Conservation (phyloP, 2,329 filamentous ascomycete species). For the Pseudogymnoascus sp. region DNA sequence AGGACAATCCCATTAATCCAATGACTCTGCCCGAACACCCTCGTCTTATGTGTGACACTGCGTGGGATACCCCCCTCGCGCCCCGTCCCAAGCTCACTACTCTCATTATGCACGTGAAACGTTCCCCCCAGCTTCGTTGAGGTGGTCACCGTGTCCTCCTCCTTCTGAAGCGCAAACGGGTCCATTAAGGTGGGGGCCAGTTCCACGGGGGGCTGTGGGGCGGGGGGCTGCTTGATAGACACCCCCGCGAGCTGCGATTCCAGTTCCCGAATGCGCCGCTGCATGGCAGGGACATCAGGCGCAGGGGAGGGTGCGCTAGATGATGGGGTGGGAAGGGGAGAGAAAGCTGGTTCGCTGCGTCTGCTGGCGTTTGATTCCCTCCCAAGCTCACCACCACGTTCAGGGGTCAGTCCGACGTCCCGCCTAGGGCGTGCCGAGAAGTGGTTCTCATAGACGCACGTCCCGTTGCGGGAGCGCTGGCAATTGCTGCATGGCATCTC, state of each 20-base stretch:
- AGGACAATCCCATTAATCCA: slow-evolving; percentile 43
- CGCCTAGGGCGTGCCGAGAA: slow-evolving; percentile 15
- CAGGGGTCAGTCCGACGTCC: slow-evolving; percentile 8
- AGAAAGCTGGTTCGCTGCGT: not conserved
- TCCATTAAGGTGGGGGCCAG: not conserved
- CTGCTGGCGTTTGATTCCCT: not conserved
- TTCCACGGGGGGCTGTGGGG: not conserved
- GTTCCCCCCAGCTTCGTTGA: slow-evolving; percentile 34
- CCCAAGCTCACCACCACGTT: not conserved
- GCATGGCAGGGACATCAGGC: slow-evolving; percentile 32
- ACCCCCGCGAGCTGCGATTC: slow-evolving; percentile 34
- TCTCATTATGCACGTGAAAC: slow-evolving; percentile 36
- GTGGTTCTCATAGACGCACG: slow-evolving; percentile 42
- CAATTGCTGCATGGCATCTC: slow-evolving; percentile 52
- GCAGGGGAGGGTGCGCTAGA: slow-evolving; percentile 12
- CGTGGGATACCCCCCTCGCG: slow-evolving; percentile 30
- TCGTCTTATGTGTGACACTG: slow-evolving; percentile 45
- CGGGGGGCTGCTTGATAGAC: slow-evolving; percentile 15
- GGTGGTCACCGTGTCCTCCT: slow-evolving; percentile 30
- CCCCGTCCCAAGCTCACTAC: slow-evolving; percentile 20
- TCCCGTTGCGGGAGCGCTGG: slow-evolving; percentile 43
- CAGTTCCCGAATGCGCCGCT: slow-evolving; percentile 33
- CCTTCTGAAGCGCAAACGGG: slow-evolving; percentile 17
- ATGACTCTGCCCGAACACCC: slow-evolving; percentile 49
- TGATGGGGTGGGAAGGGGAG: not conserved